These are phyloP conservation scores for Thelephora ganbajun DNA, from an alignment of 768 basidiomycete genomes.

Conservation along the genomic window DNA sequence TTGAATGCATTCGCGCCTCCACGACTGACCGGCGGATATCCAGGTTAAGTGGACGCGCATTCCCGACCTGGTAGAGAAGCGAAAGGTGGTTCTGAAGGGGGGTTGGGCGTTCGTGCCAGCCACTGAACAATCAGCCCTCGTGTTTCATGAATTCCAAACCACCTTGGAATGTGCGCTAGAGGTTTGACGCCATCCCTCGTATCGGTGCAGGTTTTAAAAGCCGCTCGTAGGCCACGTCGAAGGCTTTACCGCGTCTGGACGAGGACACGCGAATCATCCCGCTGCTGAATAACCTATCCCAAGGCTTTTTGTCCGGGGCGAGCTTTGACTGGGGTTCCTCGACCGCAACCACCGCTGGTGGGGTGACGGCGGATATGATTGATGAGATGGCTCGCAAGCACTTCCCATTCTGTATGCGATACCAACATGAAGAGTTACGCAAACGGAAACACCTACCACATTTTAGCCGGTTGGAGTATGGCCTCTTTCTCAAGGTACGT, in stretches of 20 bases:
- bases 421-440: slow-evolving; percentile 66
- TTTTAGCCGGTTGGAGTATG: slow-evolving; percentile 82
- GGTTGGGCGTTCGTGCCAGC: slow-evolving; percentile 87
- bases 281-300: slow-evolving; percentile 80
- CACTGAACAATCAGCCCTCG: slow-evolving; percentile 66
- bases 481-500: slow-evolving; percentile 84
- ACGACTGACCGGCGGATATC: neutral
- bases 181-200: slow-evolving; percentile 25
- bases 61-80: slow-evolving; percentile 76
- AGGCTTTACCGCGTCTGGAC: slow-evolving; percentile 78
- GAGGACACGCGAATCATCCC: slow-evolving; percentile 88
- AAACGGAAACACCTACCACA: slow-evolving; percentile 84
- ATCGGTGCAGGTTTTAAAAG: neutral
- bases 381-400: slow-evolving; percentile 76
- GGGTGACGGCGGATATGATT: slow-evolving; percentile 88
- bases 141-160: slow-evolving; percentile 74
- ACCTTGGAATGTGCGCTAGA: slow-evolving; percentile 64
- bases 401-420: slow-evolving; percentile 94
- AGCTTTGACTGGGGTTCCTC: slow-evolving; percentile 67
- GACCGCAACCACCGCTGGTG: slow-evolving; percentile 38
- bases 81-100: slow-evolving; percentile 60
- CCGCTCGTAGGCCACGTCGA: slow-evolving; percentile 56
- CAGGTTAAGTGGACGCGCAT: slow-evolving; percentile 97
- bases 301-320: slow-evolving; percentile 87
- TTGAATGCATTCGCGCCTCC: neutral